A percentile compares a stretch with the other conserved stretches of the same genome.
phyloP scores from a whole-genome alignment of 495 filamentous ascomycete genomes.

The Trichocladium uniseriatum region DNA sequence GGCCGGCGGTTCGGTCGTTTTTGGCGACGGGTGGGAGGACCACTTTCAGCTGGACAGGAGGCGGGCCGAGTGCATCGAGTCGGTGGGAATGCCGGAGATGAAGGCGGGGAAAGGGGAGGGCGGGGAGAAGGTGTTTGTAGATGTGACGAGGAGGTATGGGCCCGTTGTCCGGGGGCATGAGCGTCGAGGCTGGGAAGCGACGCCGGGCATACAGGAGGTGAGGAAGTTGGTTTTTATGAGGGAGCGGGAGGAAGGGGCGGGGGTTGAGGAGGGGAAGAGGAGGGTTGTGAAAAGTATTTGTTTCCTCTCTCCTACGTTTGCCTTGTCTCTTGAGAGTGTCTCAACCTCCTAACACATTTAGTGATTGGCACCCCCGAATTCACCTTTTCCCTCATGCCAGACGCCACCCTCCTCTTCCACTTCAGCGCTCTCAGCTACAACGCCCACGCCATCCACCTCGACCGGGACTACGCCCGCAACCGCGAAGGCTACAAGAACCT shows the following conservation, averaged over 20 bases:
- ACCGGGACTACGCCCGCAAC: slow-evolving; percentile 55
- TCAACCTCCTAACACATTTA: slow-evolving; percentile 9
- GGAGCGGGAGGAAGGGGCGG: slow-evolving; percentile 10
- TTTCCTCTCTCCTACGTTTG: neutral
- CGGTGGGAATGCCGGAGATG: slow-evolving; percentile 46
- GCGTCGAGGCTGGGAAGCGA: neutral
- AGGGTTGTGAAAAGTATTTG: slow-evolving; percentile 15
- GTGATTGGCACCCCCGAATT: slow-evolving; percentile 40
- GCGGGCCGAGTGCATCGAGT: slow-evolving; percentile 52
- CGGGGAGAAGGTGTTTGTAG: slow-evolving; percentile 36
- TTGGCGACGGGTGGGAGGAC: slow-evolving; percentile 10
- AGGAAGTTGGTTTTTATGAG: slow-evolving; percentile 35
- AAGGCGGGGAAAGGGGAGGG: slow-evolving; percentile 16
- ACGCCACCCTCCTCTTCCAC: slow-evolving; percentile 62
- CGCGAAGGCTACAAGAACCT: slow-evolving; percentile 65
- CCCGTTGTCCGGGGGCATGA: too few species aligned
- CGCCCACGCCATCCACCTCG: slow-evolving; percentile 78
- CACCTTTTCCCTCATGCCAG: slow-evolving; percentile 51
- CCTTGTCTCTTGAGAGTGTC: neutral
- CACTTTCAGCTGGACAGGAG: slow-evolving; percentile 38
- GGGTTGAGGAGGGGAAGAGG: slow-evolving; percentile 1
- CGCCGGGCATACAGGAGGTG: slow-evolving; percentile 24
- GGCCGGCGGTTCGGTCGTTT: slow-evolving; percentile 56
- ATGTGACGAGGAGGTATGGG: slow-evolving; percentile 29
- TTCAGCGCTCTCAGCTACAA: slow-evolving; percentile 82